Base-by-base conservation (phyloP, 495 filamentous ascomycete genomes). In the Penicillium angulare region DNA sequence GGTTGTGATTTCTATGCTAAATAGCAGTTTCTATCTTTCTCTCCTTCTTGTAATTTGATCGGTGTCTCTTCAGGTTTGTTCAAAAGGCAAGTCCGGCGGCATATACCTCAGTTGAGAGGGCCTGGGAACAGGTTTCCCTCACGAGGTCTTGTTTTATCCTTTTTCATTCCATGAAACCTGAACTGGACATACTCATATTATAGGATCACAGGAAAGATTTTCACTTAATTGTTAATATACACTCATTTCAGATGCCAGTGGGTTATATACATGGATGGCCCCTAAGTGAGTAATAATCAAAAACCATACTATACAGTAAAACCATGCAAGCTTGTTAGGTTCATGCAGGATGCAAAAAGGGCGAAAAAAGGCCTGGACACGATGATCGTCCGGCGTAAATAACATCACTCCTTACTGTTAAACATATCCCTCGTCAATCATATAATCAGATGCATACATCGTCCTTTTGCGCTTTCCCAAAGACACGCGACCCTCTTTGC, bases 401-500 rank as follows among this genome's bases (percentile, higher is more conserved):
- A 15, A 10, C 23, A 40, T 16, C 26, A 36, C 7, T 20, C 34
- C 21, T 46, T 60, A 61, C 9, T 40, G 39, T 42, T 50, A 40
- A 41, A 32, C 48, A 59, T 48, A 36, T 47, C 56, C 35, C 51
- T 56, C 47, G 24, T 57, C 42, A 50, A 56, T 42, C 20, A 53
- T 41, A 16, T 47, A 46, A 31, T 24, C 29, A 26, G 39, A 38
- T 6, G 35, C 23, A 6, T 50, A 60, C 72, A 72, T 69, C 38
- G 56, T 72, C 46, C 57, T 50, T 54, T 88, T 91, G 45, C 83
- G 77, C 53, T 67, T 81, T 52, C 79, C 81, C 56, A 97, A 64
- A 1, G 64, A 81, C 20, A 63, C 64, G 3, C 71, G 61, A 47
- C 74, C 74, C 47, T 95, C 87, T 68, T 97, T 97, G 61, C 91